phyloP scores from a whole-genome alignment of 805 yeast species.

The Ogataea methylovora region DNA sequence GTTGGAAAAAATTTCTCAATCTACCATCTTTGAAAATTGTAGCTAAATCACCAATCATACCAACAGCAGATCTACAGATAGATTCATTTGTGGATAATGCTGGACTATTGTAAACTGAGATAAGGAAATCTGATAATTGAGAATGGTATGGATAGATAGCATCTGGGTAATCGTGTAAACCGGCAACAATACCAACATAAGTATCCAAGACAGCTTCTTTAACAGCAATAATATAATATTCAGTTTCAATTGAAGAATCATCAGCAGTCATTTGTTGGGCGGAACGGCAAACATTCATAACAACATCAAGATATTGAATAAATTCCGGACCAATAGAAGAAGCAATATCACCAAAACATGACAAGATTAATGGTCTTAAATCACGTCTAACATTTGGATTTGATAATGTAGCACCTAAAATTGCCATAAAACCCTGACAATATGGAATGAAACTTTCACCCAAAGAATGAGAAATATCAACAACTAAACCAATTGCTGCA shows the following conservation, averaged over 20 bases:
- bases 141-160: constrained; percentile 58
- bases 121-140: constrained; percentile 64
- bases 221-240: constrained; percentile 65
- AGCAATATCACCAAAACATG: constrained; percentile 95
- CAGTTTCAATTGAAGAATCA: constrained; percentile 63
- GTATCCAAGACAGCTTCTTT: constrained; percentile 92
- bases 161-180: constrained; percentile 65
- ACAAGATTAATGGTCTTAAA: constrained; percentile 77
- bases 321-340: constrained; percentile 76
- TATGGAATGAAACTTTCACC: constrained; percentile 69
- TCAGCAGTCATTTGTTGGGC: constrained; percentile 59
- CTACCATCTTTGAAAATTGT: constrained; percentile 78
- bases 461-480: constrained; percentile 87
- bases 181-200: constrained; percentile 91
- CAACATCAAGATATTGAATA: constrained; percentile 68
- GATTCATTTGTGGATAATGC: constrained; percentile 57
- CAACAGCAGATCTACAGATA: constrained; percentile 77
- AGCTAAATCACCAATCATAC: constrained; percentile 88
- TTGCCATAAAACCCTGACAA: constrained; percentile 74
- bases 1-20: constrained; percentile 55
- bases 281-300: constrained; percentile 66
- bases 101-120: constrained; percentile 50
- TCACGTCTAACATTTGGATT: constrained; percentile 66
- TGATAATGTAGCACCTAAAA: constrained; percentile 67
- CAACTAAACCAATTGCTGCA: constrained; percentile 91